Percentiles rank a stretch among this genome's conserved stretches.
phyloP scores from a whole-genome alignment of 176 grass and related monocot species.

The Phoenix dactylifera region DNA sequence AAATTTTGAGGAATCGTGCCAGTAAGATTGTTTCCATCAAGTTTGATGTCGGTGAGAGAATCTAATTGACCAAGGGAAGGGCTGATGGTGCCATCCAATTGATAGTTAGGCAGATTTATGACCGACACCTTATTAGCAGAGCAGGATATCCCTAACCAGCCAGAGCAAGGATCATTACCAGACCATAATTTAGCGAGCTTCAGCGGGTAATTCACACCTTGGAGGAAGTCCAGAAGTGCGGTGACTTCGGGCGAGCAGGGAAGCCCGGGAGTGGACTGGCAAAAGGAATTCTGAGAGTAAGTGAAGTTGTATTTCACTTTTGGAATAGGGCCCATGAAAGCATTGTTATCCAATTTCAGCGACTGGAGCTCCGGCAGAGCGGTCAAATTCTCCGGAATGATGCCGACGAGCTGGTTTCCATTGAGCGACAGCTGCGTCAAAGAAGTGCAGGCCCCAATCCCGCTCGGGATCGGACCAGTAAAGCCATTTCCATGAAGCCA shows the following conservation, averaged over 20 bases:
- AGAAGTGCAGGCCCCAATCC: constrained; percentile 32
- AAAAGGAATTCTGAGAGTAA: constrained; percentile 44
- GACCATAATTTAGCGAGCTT: constrained; percentile 28
- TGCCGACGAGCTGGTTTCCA: constrained; percentile 61
- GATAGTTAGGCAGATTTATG: constrained; percentile 38
- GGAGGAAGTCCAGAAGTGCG: constrained; percentile 54
- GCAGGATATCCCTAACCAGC: constrained; percentile 65
- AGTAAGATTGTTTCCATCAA: constrained; percentile 45
- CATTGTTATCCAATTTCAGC: constrained; percentile 68
- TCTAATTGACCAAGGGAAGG: constrained; percentile 43
- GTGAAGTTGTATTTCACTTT: constrained; percentile 40
- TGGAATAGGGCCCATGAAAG: constrained; percentile 56
- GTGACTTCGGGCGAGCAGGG: constrained; percentile 37
- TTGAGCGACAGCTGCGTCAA: constrained; percentile 43
- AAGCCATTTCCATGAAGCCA: constrained; percentile 93
- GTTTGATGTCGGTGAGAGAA: constrained; percentile 33
- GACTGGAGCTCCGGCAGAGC: constrained; percentile 26
- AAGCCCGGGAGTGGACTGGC: constrained; percentile 26
- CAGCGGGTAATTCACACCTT: constrained; percentile 24
- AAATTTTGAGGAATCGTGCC: constrained; percentile 54
- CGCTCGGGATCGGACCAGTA: constrained; percentile 47
- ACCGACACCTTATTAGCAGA: constrained; percentile 15
- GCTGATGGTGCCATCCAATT: constrained; percentile 68
- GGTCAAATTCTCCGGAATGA: constrained; percentile 35
- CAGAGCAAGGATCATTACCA: constrained; percentile 43